A percentile compares a stretch with the other conserved stretches of the same genome.
These are phyloP conservation scores for Alternaria sp. DNA, from an alignment of 2,329 filamentous ascomycete species.

Conservation along the genomic window DNA sequence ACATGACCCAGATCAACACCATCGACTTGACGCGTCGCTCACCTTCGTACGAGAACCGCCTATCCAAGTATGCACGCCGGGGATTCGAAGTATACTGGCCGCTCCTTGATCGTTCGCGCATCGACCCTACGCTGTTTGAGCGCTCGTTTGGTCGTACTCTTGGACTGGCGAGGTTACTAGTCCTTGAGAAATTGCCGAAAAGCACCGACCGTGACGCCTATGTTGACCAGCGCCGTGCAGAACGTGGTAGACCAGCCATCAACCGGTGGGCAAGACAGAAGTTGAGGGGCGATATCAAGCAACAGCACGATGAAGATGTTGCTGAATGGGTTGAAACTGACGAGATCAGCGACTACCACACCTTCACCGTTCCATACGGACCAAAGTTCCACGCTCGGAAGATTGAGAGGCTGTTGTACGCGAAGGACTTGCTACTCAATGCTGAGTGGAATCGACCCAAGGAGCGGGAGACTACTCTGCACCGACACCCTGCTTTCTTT, in stretches of 20 bases:
- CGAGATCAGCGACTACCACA: slow-evolving; percentile 80
- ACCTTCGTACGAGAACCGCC: slow-evolving; percentile 85
- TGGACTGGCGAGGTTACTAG: slow-evolving; percentile 79
- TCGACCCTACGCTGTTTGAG: slow-evolving; percentile 90
- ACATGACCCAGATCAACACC: slow-evolving; percentile 83
- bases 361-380: slow-evolving; percentile 72
- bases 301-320: slow-evolving; percentile 79
- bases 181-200: slow-evolving; percentile 80
- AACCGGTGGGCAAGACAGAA: slow-evolving; percentile 54
- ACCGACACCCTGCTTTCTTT: slow-evolving; percentile 88
- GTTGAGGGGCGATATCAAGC: slow-evolving; percentile 76
- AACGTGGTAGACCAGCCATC: slow-evolving; percentile 73
- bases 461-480: slow-evolving; percentile 78
- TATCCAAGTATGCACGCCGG: slow-evolving; percentile 82
- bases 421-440: slow-evolving; percentile 82
- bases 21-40: slow-evolving; percentile 82
- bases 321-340: slow-evolving; percentile 83
- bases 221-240: slow-evolving; percentile 72
- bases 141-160: slow-evolving; percentile 78
- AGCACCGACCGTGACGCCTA: slow-evolving; percentile 74
- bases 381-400: slow-evolving; percentile 65
- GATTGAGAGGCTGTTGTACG: slow-evolving; percentile 84
- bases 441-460: slow-evolving; percentile 83
- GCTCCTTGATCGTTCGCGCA: slow-evolving; percentile 73
- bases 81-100: slow-evolving; percentile 88